These are phyloP conservation scores for Penicillium crustosum DNA, from an alignment of 2,329 filamentous ascomycete genomes.

Conservation along the genomic window DNA sequence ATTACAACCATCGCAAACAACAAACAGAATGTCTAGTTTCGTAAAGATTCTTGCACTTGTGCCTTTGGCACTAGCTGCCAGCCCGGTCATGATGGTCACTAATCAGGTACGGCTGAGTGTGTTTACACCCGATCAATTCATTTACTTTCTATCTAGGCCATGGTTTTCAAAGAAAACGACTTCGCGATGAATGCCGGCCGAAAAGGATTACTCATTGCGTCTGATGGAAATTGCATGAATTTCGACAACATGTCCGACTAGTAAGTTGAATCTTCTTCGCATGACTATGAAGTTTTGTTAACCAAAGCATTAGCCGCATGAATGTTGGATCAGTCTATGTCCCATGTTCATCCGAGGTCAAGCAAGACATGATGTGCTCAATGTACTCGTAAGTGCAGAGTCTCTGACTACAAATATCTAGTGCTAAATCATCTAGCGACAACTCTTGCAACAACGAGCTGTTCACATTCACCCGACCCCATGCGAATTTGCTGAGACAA, in stretches of 20 bases:
- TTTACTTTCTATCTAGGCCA: neutral
- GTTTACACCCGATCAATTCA: neutral
- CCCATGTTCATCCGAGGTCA: neutral
- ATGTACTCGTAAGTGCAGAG: neutral
- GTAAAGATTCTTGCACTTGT: neutral
- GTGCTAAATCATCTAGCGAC: neutral
- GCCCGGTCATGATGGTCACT: neutral
- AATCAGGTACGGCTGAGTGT: neutral
- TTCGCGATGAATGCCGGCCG: neutral
- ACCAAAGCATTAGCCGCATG: neutral
- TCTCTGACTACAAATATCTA: too few relatives aligned
- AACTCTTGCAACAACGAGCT: neutral
- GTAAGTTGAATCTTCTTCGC: neutral
- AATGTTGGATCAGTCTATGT: constrained; percentile 7
- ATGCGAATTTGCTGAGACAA: neutral
- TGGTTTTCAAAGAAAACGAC: constrained; percentile 6
- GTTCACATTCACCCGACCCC: constrained; percentile 4
- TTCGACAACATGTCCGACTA: constrained; percentile 2
- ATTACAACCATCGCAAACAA: neutral
- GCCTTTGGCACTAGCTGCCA: constrained; percentile 3
- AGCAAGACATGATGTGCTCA: constrained; percentile 5
- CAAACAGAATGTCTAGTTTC: neutral
- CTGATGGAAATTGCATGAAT: constrained; percentile 3
- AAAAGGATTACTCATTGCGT: neutral
- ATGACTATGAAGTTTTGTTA: neutral